Evolutionary conservation across 2,329 filamentous ascomycete genomes (phyloP).

Genomic region (Neofusicoccum sp.): DNA sequence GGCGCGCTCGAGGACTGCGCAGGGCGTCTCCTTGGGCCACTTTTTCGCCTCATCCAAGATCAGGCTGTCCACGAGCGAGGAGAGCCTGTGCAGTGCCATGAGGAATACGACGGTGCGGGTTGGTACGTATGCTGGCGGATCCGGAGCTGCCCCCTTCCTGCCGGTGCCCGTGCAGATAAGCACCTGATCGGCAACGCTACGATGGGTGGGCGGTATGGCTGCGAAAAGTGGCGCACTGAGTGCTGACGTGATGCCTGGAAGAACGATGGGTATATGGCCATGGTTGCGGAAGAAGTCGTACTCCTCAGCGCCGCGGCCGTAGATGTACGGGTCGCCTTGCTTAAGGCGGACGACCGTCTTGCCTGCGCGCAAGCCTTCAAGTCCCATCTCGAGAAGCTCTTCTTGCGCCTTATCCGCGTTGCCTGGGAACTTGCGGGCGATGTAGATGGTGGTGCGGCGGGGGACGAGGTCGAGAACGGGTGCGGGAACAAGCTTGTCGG

Average conservation of each 20-base stretch:
- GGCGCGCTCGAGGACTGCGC: constrained; percentile 89
- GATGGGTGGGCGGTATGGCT: constrained; percentile 82
- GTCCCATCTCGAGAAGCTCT: constrained; percentile 79
- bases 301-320: constrained; percentile 93
- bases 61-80: constrained; percentile 71
- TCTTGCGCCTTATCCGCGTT: constrained; percentile 94
- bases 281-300: constrained; percentile 77
- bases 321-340: constrained; percentile 95
- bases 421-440: constrained; percentile 95
- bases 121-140: constrained; percentile 76
- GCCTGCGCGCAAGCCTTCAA: constrained; percentile 69
- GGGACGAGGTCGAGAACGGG: constrained; percentile 88
- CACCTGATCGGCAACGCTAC: constrained; percentile 88
- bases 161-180: constrained; percentile 97
- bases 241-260: constrained; percentile 90
- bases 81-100: constrained; percentile 89
- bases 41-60: constrained; percentile 30
- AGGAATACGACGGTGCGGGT: constrained; percentile 88
- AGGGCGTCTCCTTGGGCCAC: constrained; percentile 81
- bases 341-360: constrained; percentile 87
- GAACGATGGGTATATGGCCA: constrained; percentile 70
- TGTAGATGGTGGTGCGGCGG: constrained; percentile 83
- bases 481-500: constrained; percentile 83
- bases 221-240: constrained; percentile 87
- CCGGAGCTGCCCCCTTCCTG: constrained; percentile 79